Evolutionary conservation across 306 rosid genomes (phyloP).

Genomic region (Trifolium dubium): DNA sequence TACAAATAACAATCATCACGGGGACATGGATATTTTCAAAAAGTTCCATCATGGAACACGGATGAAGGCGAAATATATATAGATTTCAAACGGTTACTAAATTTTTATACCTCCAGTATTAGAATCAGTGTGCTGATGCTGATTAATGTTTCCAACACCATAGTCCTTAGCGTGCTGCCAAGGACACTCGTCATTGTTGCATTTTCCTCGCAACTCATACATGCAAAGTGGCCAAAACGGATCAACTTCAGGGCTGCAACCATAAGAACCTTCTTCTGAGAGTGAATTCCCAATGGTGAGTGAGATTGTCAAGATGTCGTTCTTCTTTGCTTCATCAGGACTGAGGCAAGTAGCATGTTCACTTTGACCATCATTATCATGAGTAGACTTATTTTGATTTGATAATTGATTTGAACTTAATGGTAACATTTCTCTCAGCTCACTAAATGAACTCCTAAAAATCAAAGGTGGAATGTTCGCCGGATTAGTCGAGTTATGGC

Average conservation of each 20-base stretch:
- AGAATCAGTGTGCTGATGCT: conserved; percentile 49
- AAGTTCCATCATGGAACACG: conserved; percentile 24
- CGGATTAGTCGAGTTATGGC: conserved; percentile 41
- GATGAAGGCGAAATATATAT: conserved; percentile 30
- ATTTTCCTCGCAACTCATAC: conserved; percentile 97
- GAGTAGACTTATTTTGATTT: conserved; percentile 41
- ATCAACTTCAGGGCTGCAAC: conserved; percentile 65
- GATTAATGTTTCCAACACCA: conserved; percentile 43
- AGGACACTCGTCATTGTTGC: conserved; percentile 97
- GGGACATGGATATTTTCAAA: conserved; percentile 1
- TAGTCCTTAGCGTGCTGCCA: conserved; percentile 93
- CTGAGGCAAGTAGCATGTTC: conserved; percentile 44
- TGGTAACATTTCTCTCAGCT: conserved; percentile 55
- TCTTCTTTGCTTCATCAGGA: conserved; percentile 44
- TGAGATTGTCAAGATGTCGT: conserved; percentile 45
- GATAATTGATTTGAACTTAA: conserved; percentile 49
- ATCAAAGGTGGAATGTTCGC: conserved; percentile 44
- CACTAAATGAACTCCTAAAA: conserved; percentile 73
- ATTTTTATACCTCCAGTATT: conserved; percentile 65
- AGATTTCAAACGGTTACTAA: conserved; percentile 25
- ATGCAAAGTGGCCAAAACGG: conserved; percentile 94
- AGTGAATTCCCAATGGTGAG: conserved; percentile 47
- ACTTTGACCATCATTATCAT: conserved; percentile 39
- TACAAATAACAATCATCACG: conserved; percentile 16
- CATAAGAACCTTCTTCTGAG: conserved; percentile 67